Evolutionary conservation across 1,284 basidiomycete genomes (phyloP).

Genomic region (Ceratobasidium sp.): DNA sequence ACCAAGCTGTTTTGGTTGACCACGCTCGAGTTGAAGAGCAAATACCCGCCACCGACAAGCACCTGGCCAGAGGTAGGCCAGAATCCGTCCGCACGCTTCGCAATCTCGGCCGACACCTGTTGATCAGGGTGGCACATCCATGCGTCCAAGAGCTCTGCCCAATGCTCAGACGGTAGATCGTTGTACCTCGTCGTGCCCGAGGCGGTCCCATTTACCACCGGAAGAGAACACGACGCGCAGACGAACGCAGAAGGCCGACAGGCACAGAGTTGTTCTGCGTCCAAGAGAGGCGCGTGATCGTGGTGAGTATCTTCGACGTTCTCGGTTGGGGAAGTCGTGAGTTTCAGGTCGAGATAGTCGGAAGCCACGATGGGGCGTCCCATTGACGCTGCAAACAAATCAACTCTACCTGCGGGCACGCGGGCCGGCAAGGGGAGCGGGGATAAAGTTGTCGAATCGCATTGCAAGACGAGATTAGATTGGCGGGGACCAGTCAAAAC

Average conservation of each 20-base stretch:
- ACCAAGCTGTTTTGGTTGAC: constrained; percentile 68
- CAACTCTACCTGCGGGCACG: constrained; percentile 68
- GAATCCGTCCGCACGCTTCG: constrained; percentile 77
- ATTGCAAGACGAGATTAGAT: constrained; percentile 70
- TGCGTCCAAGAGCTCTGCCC: constrained; percentile 95
- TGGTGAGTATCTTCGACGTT: constrained; percentile 45
- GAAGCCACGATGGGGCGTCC: constrained; percentile 54
- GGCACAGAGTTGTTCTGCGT: constrained; percentile 72
- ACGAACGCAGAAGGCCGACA: constrained; percentile 72
- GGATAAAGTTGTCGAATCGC: constrained; percentile 68
- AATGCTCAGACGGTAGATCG: constrained; percentile 93
- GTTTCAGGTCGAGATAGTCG: constrained; percentile 79
- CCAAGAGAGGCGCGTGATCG: constrained; percentile 64
- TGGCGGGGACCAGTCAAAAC: constrained; percentile 65
- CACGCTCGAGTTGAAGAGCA: constrained; percentile 78
- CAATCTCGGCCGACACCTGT: constrained; percentile 76
- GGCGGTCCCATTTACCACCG: constrained; percentile 33
- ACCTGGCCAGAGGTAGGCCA: constrained; percentile 80
- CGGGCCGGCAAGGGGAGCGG: constrained; percentile 75
- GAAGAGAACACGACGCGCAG: constrained; percentile 73
- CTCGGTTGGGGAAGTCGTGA: constrained; percentile 57
- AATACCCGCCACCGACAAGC: constrained; percentile 87
- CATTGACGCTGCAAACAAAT: constrained; percentile 36
- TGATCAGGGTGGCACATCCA: constrained; percentile 99
- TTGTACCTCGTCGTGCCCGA: constrained; percentile 64